phyloP scores from a whole-genome alignment of 2,329 filamentous ascomycete species.

The Arthrobotrys iridis region DNA sequence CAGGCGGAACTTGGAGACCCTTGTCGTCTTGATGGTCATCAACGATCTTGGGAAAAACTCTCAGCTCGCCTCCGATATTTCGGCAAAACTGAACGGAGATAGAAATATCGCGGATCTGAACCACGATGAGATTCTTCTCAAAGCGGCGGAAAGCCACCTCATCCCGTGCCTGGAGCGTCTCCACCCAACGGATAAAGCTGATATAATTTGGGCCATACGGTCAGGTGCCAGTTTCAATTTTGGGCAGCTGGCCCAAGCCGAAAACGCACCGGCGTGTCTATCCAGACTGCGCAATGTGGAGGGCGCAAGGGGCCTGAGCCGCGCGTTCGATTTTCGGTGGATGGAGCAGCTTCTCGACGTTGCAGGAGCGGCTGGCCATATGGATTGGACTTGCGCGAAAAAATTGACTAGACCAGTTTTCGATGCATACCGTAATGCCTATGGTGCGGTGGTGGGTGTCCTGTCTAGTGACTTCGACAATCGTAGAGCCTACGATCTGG shows the following conservation, averaged over 20 bases:
- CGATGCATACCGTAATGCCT: slow-evolving; percentile 59
- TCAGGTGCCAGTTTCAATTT: slow-evolving; percentile 62
- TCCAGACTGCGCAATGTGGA: slow-evolving; percentile 58
- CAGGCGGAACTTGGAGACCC: slow-evolving; percentile 54
- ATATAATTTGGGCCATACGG: slow-evolving; percentile 60
- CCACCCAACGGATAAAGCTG: slow-evolving; percentile 39
- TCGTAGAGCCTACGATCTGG: slow-evolving; percentile 58
- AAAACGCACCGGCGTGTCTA: slow-evolving; percentile 60
- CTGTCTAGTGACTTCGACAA: not conserved
- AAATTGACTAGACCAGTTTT: slow-evolving; percentile 60
- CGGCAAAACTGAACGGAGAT: slow-evolving; percentile 50
- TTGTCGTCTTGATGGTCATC: slow-evolving; percentile 61
- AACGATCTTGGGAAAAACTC: slow-evolving; percentile 62
- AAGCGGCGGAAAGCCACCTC: slow-evolving; percentile 58
- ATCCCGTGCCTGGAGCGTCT: slow-evolving; percentile 59
- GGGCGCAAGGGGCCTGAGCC: too few relatives aligned
- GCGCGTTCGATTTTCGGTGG: too few relatives aligned
- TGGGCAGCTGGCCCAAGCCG: slow-evolving; percentile 62
- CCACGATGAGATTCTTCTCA: slow-evolving; percentile 60
- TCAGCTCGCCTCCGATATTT: slow-evolving; percentile 57
- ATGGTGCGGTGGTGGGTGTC: slow-evolving; percentile 59
- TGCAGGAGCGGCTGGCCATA: slow-evolving; percentile 61
- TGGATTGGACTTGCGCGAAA: slow-evolving; percentile 59
- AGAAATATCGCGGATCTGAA: slow-evolving; percentile 57
- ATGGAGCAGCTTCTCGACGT: slow-evolving; percentile 62